Evolutionary conservation across 2,329 filamentous ascomycete species (phyloP), one percentile per base, ranked within the genome.

Genomic region (Pseudogymnoascus sp.): DNA sequence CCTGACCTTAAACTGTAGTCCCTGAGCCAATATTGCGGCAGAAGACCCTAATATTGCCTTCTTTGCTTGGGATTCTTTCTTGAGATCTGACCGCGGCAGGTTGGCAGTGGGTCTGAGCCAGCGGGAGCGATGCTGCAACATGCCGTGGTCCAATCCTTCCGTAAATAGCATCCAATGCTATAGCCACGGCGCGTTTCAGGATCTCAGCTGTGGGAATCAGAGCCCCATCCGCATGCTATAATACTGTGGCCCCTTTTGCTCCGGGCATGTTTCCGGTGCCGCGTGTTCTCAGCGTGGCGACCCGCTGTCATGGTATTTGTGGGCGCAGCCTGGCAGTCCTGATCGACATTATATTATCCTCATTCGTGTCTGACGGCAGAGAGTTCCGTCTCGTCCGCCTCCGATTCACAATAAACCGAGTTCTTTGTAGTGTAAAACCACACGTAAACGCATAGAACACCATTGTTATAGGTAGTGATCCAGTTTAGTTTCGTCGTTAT

Each of bases 81-180:
- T 51, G 23, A 51, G 16, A 51, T 51, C 23, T 29, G 23, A 51
- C 45, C 23, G 12, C 14, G 11, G 23, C 21, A 8, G 12, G 45
- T 51, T 29, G 23, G 45, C 3, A 29, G 45, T 51, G 45, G 45
- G 45, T 51, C 45, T 29, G 23, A 29, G 23, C 45, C 45, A 29
- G 14, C 45, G 12, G 45, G 23, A 29, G 14, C 45, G 23, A 51
- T 51, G 23, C 45, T 29, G 45, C 45, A 51, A 16, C n/a, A 29
- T 51, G 45, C 23, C 40, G 23, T 51, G 6, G 23, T n/a, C 12
- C 14, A 51, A 10, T 51, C 45, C 23, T 51, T 29, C 45, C 7
- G 45, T 51, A 51, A 51, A 51, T 51, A 51, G 45, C 45, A 51
- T 51, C 45, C 45, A 51, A 51, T 51, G 45, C 45, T 29, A 51